Conservation (phyloP, 345 rosid genomes). For the Ceriops zippeliana region DNA sequence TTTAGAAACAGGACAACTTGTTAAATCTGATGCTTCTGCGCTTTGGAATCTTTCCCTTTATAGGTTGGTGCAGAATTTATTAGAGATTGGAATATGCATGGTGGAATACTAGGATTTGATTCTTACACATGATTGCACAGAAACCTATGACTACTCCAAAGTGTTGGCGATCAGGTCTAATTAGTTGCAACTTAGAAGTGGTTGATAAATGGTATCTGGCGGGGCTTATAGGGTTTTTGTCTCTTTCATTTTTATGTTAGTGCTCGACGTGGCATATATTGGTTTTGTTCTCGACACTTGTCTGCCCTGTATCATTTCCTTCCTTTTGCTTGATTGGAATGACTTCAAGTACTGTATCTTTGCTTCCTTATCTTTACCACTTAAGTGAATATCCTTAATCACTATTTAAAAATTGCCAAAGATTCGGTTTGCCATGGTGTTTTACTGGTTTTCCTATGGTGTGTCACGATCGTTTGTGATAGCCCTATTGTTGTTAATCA, state of each 20-base stretch:
- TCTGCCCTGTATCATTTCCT: neutral
- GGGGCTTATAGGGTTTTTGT: conserved; percentile 1
- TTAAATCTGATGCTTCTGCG: too few relatives aligned
- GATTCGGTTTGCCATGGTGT: neutral
- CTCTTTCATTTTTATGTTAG: neutral
- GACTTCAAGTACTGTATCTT: neutral
- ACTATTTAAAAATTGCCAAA: neutral
- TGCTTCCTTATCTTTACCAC: neutral
- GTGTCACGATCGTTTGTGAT: neutral
- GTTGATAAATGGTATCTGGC: neutral
- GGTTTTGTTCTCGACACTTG: neutral
- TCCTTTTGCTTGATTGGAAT: neutral
- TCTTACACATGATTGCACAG: neutral
- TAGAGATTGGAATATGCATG: too few relatives aligned
- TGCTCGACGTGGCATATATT: neutral
- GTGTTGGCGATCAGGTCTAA: too few relatives aligned
- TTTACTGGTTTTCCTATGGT: neutral
- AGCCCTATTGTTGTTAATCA: neutral
- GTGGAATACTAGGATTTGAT: too few relatives aligned
- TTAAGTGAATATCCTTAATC: neutral
- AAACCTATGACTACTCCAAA: neutral
- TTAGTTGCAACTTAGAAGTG: neutral
- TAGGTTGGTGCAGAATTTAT: too few relatives aligned
- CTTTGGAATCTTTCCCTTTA: too few relatives aligned
- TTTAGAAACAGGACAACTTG: too few relatives aligned